Evolutionary conservation across 2,329 filamentous ascomycete genomes (phyloP).

Genomic region (Phaeophleospora eucalypticola): DNA sequence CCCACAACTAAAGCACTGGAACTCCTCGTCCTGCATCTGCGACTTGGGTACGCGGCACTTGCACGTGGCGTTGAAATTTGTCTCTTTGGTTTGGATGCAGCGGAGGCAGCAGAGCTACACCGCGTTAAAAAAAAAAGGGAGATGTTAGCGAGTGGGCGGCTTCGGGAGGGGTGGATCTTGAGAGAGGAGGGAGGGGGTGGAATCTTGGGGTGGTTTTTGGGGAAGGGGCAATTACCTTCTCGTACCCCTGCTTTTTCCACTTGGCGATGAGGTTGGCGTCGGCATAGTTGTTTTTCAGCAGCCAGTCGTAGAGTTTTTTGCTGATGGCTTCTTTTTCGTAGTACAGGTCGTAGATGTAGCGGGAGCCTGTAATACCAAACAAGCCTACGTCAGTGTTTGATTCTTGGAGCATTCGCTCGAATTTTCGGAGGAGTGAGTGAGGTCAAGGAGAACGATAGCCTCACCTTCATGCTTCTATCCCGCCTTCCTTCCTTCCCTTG

Average conservation of each 20-base stretch:
- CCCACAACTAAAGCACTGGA: slow-evolving; percentile 93
- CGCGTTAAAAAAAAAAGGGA: slow-evolving; percentile 4
- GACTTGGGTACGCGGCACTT: slow-evolving; percentile 92
- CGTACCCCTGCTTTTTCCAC: slow-evolving; percentile 99
- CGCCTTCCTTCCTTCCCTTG: no score
- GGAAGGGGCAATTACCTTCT: slow-evolving; percentile 63
- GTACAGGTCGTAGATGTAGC: slow-evolving; percentile 96
- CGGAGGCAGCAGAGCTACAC: slow-evolving; percentile 83
- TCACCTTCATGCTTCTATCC: slow-evolving; percentile 34
- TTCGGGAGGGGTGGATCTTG: not conserved
- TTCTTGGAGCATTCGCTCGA: not conserved
- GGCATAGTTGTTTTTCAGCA: slow-evolving; percentile 94
- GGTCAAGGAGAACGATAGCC: slow-evolving; percentile 29
- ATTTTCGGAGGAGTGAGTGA: slow-evolving; percentile 2
- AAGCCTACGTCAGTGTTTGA: not conserved
- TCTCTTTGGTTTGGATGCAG: slow-evolving; percentile 99
- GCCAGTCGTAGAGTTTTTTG: slow-evolving; percentile 88
- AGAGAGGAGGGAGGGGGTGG: not conserved
- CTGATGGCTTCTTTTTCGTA: slow-evolving; percentile 96
- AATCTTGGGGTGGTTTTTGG: no score
- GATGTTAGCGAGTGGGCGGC: no score
- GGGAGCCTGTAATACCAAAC: slow-evolving; percentile 47
- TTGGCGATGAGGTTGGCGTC: slow-evolving; percentile 95
- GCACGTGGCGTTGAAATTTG: slow-evolving; percentile 96
- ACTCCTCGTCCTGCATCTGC: slow-evolving; percentile 79